Evolutionary conservation across 164 flowering plant species (phyloP).

Genomic region (Chimonanthus salicifolius): DNA sequence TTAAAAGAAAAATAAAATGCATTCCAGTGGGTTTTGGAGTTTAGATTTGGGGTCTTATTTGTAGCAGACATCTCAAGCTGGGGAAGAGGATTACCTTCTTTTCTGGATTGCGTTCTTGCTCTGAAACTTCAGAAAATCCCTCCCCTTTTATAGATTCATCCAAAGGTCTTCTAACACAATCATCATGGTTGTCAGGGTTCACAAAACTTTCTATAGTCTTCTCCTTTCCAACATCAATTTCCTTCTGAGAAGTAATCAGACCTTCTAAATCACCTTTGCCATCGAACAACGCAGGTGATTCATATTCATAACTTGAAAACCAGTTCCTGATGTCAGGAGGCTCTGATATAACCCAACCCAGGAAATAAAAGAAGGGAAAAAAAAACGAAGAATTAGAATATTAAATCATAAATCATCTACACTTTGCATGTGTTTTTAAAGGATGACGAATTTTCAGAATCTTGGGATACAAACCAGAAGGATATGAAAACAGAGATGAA

Average conservation of each 20-base stretch:
- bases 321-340: conserved; percentile 8
- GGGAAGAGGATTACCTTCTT: neutral
- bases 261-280: neutral
- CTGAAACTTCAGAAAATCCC: neutral
- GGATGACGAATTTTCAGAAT: neutral
- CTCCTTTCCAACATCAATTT: neutral
- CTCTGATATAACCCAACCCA: conserved; percentile 5
- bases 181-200: neutral
- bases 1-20: no score
- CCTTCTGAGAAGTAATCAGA: neutral
- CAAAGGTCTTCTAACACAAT: neutral
- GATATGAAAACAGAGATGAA: conserved; percentile 2
- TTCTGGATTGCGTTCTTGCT: neutral
- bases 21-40: no score
- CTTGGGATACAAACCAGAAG: conserved; percentile 2
- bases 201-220: neutral
- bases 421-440: no score
- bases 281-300: neutral
- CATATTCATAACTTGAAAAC: conserved; percentile 6
- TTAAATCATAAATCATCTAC: neutral
- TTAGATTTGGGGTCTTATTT: no score
- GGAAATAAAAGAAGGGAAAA: neutral
- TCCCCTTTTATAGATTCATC: neutral
- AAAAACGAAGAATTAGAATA: neutral
- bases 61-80: neutral